Evolutionary conservation across 495 filamentous ascomycete species (phyloP).

Genomic region (Trichoderma orchidacearum): DNA sequence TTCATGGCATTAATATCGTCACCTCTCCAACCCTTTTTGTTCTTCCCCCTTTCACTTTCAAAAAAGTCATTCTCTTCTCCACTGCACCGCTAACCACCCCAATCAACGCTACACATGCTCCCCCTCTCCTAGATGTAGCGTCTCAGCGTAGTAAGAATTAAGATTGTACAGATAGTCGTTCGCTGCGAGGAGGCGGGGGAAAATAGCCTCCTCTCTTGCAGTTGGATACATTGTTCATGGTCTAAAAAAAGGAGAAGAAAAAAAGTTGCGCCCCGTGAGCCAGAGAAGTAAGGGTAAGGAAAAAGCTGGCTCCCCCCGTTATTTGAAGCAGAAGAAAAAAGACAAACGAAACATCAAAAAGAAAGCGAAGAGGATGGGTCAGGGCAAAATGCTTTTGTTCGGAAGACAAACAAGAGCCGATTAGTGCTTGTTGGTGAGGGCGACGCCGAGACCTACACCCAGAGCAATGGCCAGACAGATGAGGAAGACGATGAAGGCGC

Average conservation of each 20-base stretch:
- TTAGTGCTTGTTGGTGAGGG: slow-evolving; percentile 5
- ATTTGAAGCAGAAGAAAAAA: background rate
- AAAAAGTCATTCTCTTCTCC: background rate
- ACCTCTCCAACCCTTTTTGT: background rate
- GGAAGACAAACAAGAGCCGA: background rate
- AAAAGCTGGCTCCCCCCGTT: background rate
- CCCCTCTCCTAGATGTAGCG: background rate
- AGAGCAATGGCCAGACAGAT: slow-evolving; percentile 39
- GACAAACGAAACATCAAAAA: background rate
- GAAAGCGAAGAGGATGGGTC: too few relatives aligned
- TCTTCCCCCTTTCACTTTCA: background rate
- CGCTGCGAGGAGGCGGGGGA: background rate
- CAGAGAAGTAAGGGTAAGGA: background rate
- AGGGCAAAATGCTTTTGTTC: background rate
- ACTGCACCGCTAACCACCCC: background rate
- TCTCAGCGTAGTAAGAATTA: background rate
- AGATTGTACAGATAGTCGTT: background rate
- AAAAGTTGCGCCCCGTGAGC: background rate
- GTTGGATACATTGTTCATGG: background rate
- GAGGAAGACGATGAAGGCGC: slow-evolving; percentile 42
- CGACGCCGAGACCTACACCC: slow-evolving; percentile 28
- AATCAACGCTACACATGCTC: background rate
- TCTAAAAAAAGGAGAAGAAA: background rate
- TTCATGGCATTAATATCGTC: background rate
- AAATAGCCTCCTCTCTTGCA: background rate